Evolutionary conservation across 345 rosid genomes (phyloP).

Genomic region (Chamaenerion angustifolium): DNA sequence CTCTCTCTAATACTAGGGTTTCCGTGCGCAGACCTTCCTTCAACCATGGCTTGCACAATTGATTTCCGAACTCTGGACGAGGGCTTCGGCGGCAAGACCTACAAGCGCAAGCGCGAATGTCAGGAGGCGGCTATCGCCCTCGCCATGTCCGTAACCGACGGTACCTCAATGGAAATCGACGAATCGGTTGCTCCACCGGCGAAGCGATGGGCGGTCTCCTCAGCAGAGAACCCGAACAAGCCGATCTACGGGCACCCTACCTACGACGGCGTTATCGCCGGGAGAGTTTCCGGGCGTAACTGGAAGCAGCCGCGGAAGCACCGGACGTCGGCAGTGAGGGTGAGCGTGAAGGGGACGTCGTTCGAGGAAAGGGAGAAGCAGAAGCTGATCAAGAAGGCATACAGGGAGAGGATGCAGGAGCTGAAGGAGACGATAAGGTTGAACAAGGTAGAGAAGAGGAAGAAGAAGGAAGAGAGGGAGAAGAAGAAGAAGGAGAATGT

Average conservation of each 20-base stretch:
- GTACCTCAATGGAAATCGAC: conserved; percentile 50
- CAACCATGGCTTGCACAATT: conserved; percentile 67
- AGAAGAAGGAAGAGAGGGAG: conserved; percentile 57
- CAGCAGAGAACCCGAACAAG: conserved; percentile 52
- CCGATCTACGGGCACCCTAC: conserved; percentile 50
- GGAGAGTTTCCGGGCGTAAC: conserved; percentile 67
- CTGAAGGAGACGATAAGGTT: conserved; percentile 74
- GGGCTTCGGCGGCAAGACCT: conserved; percentile 92
- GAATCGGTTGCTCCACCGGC: conserved; percentile 28
- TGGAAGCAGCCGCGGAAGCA: conserved; percentile 71
- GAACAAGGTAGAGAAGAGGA: conserved; percentile 75
- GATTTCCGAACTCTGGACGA: conserved; percentile 83
- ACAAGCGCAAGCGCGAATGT: conserved; percentile 62
- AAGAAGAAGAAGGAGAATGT: conserved; percentile 81
- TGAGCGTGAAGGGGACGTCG: conserved; percentile 33
- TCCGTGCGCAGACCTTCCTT: not conserved
- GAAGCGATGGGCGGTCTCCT: conserved; percentile 64
- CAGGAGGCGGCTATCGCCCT: conserved; percentile 11
- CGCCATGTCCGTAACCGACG: conserved; percentile 7
- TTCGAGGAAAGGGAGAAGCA: conserved; percentile 54
- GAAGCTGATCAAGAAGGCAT: conserved; percentile 73
- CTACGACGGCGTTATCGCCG: conserved; percentile 92
- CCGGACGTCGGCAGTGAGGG: conserved; percentile 58
- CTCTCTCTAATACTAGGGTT: not conserved
- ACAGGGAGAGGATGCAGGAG: conserved; percentile 53